Percentiles rank a stretch among this genome's conserved stretches.
Conservation (phyloP, 1,139 yeast genomes). For the Geotrichum candidum region DNA sequence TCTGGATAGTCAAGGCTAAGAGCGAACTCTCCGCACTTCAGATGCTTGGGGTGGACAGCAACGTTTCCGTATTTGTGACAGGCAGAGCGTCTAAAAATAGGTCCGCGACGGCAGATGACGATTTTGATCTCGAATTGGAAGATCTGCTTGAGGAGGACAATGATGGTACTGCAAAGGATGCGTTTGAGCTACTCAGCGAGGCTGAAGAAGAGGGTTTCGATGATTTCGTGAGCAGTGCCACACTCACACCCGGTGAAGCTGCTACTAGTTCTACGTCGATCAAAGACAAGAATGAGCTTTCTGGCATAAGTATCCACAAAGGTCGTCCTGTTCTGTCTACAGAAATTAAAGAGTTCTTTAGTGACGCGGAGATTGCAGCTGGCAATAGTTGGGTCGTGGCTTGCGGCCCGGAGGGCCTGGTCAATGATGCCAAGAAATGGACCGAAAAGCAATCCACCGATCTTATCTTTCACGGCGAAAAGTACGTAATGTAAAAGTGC, state of each 20-base stretch:
- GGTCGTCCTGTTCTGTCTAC: constrained; percentile 31
- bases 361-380: constrained; percentile 25
- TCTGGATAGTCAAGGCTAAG: constrained; percentile 51
- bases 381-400: constrained; percentile 53
- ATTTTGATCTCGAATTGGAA: constrained; percentile 28
- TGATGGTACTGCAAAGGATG: constrained; percentile 17
- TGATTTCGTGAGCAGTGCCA: background rate
- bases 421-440: constrained; percentile 44
- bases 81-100: constrained; percentile 17
- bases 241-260: background rate
- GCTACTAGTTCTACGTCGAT: background rate
- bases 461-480: background rate
- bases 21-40: constrained; percentile 43
- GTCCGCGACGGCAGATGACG: constrained; percentile 15
- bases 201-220: background rate
- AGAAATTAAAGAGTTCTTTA: constrained; percentile 20
- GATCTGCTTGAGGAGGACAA: constrained; percentile 22
- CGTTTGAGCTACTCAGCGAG: background rate
- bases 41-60: constrained; percentile 30
- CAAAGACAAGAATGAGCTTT: background rate
- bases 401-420: constrained; percentile 61
- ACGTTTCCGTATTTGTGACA: constrained; percentile 36
- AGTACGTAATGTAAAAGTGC: background rate
- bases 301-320: constrained; percentile 22
- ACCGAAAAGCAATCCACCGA: constrained; percentile 29